Base-by-base conservation (phyloP, 192 early-diverging fungal species). In the Ramicandelaber brevisporus region DNA sequence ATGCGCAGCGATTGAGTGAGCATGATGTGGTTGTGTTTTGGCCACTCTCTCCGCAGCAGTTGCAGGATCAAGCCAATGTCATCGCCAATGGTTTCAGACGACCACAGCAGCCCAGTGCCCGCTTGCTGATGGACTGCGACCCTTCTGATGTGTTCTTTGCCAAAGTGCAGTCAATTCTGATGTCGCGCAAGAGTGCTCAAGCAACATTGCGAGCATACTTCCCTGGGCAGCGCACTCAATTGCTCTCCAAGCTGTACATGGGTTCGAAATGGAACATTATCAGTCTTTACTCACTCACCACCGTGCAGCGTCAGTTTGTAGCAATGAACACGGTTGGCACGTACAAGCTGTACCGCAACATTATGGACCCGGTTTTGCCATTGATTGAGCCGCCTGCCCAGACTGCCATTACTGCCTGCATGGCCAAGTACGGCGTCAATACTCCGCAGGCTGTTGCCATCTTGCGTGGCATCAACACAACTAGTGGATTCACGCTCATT, bases 391-490 rank as follows among this genome's bases (percentile, higher is more conserved):
- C 47, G 31, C 31, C 59, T 22, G 26, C 41, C 20, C 17, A 38
- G 21, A 21, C 29, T n/a, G 44, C 66, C 16, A 47, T 63, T 8
- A 28, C 31, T 26, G 23, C 36, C 33, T 48, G 48, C 37, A 65
- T 66, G 50, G 38, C 55, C 11, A 53, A 45, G 3, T 78, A 73
- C 36, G 56, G 61, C n/a, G 70, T 92, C n/a, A 96, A 96, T 38
- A 58, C 70, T 31, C 80, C 85, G 4, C 90, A 96, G 46, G 90
- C 87, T 0, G 59, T 67, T 25, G 82, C 87, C 3, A 74, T 96
- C 29, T 45, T 56, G 5, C 50, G 57, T 6, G 78, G 76, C 0
- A 41, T 75, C 10, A 37, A 60, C 14, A 48, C 60, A 16, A 43
- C 61, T 20, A 40, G 57, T 7, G 87, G 87, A 7, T 86, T 96